Evolutionary conservation across 106 monocot species (phyloP).

Genomic region (Phalaenopsis equestris): DNA sequence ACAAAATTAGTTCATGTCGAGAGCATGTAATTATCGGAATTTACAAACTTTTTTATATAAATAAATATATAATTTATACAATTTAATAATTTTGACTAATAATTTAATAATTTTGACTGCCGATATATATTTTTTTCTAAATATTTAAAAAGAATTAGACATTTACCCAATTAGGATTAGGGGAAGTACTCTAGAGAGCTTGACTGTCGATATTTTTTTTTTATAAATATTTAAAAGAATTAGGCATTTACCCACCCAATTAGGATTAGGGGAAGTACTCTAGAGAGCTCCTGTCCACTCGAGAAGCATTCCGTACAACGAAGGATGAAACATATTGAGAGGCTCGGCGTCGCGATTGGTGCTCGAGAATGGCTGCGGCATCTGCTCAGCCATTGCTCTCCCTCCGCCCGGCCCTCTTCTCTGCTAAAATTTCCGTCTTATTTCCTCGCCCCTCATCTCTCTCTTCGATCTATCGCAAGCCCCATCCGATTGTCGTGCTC

Average conservation of each 20-base stretch:
- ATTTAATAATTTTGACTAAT: no score
- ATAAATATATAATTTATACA: no score
- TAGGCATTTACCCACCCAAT: no score
- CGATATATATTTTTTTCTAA: no score
- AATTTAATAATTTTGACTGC: no score
- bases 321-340: neutral
- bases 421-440: neutral
- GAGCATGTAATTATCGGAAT: no score
- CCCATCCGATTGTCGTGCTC: neutral
- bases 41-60: no score
- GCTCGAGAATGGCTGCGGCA: conserved; percentile 4
- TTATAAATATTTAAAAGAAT: no score
- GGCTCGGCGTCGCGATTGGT: neutral
- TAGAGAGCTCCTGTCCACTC: neutral
- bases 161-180: no score
- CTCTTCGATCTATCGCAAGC: neutral
- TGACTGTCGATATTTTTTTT: no score
- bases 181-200: neutral
- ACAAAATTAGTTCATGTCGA: no score
- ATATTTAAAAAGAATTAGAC: no score
- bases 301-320: neutral
- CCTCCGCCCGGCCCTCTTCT: conserved; percentile 3
- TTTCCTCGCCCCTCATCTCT: neutral
- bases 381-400: conserved; percentile 2
- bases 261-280: neutral